Evolutionary conservation across 208 protist species (phyloP), one percentile per base, ranked within the genome.

Genomic region (Vickermania spadyakhi): DNA sequence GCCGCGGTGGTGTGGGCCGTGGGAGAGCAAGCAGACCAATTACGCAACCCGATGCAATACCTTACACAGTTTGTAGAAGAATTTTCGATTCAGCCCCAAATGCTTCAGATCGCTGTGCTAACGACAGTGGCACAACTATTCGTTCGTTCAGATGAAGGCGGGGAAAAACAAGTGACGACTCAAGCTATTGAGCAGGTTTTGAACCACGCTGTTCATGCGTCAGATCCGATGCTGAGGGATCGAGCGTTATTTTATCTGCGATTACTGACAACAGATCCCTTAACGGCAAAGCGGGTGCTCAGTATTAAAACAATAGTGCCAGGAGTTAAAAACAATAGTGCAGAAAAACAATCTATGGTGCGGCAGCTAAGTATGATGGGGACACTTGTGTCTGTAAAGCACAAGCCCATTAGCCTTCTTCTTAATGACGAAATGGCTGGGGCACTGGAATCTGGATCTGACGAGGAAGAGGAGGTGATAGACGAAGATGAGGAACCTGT

Each of bases 241-340:
- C 90, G 98, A 53, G 97, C 96, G 30, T 98, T 97, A 74, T 93
- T 99, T 51, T 99, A 99, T 73, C 99, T 96, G 97, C 76, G 98
- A 42, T 77, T 99, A 26, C 84, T 99, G 2, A 89, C 89, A 5
- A 81, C 70, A 2, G 95, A 99, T 72, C 78, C 82, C 18, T 80
- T 87, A 28, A 90, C 87, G 31, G 97, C 97, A 13, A 96, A 97
- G 70, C 68, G 52, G 52, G 77, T 97, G 49, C 72, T 98, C 27
- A 25, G 45, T 41, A 52, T 41, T n/a, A 23, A 25, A 7, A 36
- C 51, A 18, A 55, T 31, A 4, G 42, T 58, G 49, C n/a, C n/a
- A n/a, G n/a, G n/a, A n/a, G n/a, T n/a, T n/a, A n/a, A n/a, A n/a
- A n/a, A n/a, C n/a, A n/a, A n/a, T n/a, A n/a, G n/a, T n/a, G n/a